These are phyloP conservation scores for Didymella pomorum DNA, from an alignment of 2,329 filamentous ascomycete genomes.

Conservation along the genomic window DNA sequence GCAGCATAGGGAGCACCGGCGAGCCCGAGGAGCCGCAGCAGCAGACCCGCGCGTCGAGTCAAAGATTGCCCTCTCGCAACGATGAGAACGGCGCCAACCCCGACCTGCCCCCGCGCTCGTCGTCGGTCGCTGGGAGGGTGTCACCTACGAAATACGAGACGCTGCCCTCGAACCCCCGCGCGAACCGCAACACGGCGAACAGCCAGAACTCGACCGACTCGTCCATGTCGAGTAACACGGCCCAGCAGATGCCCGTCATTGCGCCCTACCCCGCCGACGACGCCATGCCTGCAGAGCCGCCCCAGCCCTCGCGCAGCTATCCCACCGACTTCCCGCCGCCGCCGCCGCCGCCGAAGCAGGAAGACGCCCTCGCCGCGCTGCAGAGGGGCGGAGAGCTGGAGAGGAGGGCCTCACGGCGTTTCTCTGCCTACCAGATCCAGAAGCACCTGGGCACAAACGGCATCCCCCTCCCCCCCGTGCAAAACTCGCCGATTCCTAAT, in stretches of 20 bases:
- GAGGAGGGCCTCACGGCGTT: constrained; percentile 87
- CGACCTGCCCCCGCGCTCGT: constrained; percentile 58
- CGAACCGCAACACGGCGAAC: constrained; percentile 43
- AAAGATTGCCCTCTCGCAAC: constrained; percentile 51
- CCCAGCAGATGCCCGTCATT: constrained; percentile 79
- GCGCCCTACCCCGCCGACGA: constrained; percentile 75
- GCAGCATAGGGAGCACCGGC: constrained; percentile 44
- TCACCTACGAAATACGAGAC: constrained; percentile 56
- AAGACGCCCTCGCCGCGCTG: constrained; percentile 88
- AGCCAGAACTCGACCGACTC: constrained; percentile 57
- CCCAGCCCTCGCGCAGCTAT: constrained; percentile 49
- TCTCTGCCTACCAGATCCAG: constrained; percentile 95
- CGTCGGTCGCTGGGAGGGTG: constrained; percentile 54
- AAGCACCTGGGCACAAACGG: constrained; percentile 90
- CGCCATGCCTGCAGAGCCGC: constrained; percentile 53
- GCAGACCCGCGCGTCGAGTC: constrained; percentile 53
- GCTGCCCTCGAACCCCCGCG: constrained; percentile 45
- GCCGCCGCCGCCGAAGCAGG: constrained; percentile 80
- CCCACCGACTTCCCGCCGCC: constrained; percentile 73
- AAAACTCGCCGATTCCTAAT: constrained; percentile 84
- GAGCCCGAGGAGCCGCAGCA: constrained; percentile 52
- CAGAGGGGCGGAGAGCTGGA: constrained; percentile 93
- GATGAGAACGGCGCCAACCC: constrained; percentile 52
- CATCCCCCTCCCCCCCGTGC: constrained; percentile 79
- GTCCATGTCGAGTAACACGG: constrained; percentile 74